Base-by-base conservation (phyloP, 306 rosid species). In the Coriaria nepalensis region DNA sequence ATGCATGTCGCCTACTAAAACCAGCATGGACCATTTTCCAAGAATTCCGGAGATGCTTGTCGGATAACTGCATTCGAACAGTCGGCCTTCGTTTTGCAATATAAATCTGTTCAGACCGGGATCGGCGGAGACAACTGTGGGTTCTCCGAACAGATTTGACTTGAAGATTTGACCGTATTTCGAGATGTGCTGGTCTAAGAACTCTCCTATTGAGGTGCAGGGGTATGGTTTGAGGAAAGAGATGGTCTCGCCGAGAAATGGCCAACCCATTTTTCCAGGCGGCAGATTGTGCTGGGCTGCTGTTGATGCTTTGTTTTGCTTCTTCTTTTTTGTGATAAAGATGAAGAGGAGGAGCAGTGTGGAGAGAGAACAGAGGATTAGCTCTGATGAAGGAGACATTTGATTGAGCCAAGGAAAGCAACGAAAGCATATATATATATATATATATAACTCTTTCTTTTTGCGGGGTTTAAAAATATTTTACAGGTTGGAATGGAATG, bases 21-120 rank as follows among this genome's bases (percentile, higher is more conserved):
- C 98, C 70, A 92, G 47, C 98, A 92, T 92, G 33, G 98, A 92
- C 98, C 98, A 92, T 73, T 92, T 92, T 6, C 98, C 98, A 0
- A 92, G 79, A 70, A 92, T 85, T 14, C 96, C 98, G 14, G 93
- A 94, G 47, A 92, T 82, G 92, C 98, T 92, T 69, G 76, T 68
- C 1, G 98, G 98, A 37, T 92, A 92, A 62, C 98, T 92, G 56
- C 92, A 82, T 62, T 92, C 94, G 35, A 92, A 92, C 70, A 85
- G 50, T 63, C 80, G 80, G 29, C 98, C 98, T 68, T 92, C 98
- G 64, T 85, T 92, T 50, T 82, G 93, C n/a, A 92, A 49, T 43
- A 92, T 73, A 76, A 79, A 92, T 66, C 79, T 73, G 47, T 92
- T 92, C 8, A 92, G 68, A 49, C 87, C 98, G 50, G 96, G 73